Base-by-base conservation (phyloP, 352 stramenopile species). In the Phytophthora idaei region DNA sequence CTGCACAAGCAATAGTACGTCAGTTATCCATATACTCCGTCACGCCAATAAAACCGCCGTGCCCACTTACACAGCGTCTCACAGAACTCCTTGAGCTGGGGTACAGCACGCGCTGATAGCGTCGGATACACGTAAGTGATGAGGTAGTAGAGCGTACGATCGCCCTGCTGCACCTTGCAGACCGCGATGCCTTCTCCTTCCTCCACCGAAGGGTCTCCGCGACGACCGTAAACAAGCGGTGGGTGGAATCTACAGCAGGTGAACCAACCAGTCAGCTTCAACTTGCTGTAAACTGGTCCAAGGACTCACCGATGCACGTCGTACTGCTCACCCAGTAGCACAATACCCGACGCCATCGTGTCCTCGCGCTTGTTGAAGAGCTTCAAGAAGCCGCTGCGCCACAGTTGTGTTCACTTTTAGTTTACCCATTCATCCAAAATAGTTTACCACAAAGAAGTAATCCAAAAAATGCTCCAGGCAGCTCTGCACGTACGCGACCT, bases 91-190 rank as follows among this genome's bases (percentile, higher is more conserved):
- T 91, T 88, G 49, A 93, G 78, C 60, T 92, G 84, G 32, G 86
- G 84, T 42, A 90, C 84, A 10, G 81, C 84, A 57, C 84, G 83
- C 34, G 86, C 83, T 37, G 86, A 94, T 39, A 93, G 68, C 51
- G 84, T 94, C 62, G 86, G 86, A 60, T 92, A 91, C 42, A 81
- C 73, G 73, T 94, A 94, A 32, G 86, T 94, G 63, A 93, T 91
- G 61, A 94, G 80, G 57, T 74, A 88, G 65, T 76, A 92, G 45
- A 94, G 70, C 8, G 68, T 69, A 53, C 67, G 67, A 36, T 32
- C 58, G 51, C 83, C 79, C 62, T 86, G 80, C 14, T 75, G 67
- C 11, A 90, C 79, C 32, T 80, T 81, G 46, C 84, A 93, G 39
- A 91, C 72, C 9, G 81, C 81, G 46, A 94, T 84, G 39, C 86